Evolutionary conservation across 2,329 filamentous ascomycete genomes (phyloP).

Genomic region (Ascochyta clinopodiicola): DNA sequence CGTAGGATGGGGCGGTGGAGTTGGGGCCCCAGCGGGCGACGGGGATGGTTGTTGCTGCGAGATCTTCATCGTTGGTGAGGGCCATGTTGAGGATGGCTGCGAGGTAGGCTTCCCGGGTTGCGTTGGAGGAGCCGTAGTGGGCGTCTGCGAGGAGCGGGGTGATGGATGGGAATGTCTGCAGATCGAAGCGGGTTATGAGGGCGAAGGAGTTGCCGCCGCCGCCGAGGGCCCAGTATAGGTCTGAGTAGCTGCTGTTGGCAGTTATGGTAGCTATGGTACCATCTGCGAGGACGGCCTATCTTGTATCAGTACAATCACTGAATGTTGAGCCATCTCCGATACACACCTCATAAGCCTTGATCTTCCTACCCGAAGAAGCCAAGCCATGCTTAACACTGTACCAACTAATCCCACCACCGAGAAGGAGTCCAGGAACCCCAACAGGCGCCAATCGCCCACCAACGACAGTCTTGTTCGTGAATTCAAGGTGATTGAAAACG

Average conservation of each 20-base stretch:
- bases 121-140: conserved; percentile 14
- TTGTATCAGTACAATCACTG: background rate
- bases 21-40: conserved; percentile 23
- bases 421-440: conserved; percentile 37
- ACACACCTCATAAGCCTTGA: conserved; percentile 21
- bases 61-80: conserved; percentile 22
- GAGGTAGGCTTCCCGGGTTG: conserved; percentile 19
- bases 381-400: conserved; percentile 20
- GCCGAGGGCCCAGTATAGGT: conserved; percentile 41
- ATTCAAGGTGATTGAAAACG: conserved; percentile 35
- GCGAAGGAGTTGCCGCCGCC: conserved; percentile 33
- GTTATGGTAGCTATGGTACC: conserved; percentile 29
- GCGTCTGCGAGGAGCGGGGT: conserved; percentile 25
- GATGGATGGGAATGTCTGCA: conserved; percentile 17
- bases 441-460: conserved; percentile 37
- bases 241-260: conserved; percentile 24
- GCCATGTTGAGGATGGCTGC: conserved; percentile 21
- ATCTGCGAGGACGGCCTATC: conserved; percentile 29
- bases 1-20: conserved; percentile 22
- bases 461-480: conserved; percentile 25
- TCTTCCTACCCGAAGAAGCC: conserved; percentile 18
- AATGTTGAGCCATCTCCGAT: rapidly evolving
- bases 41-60: conserved; percentile 22
- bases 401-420: conserved; percentile 34
- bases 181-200: conserved; percentile 25